Evolutionary conservation across 1,284 basidiomycete genomes (phyloP), one percentile per base, ranked within the genome.

Genomic region (Mycosarcoma mackinlayi): DNA sequence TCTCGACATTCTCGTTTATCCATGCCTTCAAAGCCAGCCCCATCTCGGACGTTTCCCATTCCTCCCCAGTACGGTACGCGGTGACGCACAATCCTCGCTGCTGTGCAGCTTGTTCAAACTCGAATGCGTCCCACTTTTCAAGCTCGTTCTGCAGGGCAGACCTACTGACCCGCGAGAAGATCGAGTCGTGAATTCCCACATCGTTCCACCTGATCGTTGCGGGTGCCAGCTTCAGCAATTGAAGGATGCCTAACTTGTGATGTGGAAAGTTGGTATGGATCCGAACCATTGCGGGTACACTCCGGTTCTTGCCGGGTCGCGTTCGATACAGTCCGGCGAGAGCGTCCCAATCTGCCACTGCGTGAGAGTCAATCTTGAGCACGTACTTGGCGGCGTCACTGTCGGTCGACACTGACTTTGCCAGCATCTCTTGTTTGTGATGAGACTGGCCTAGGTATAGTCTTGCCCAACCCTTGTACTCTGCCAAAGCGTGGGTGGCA

Each of bases 251-350:
- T n/a, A 67, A 34, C 19, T 67, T 67, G 50, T 67, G 64, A 37
- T 67, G 64, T 7, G 64, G 64, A 38, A 67, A 67, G 46, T 61
- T 67, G 45, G 58, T 67, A 24, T 67, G 64, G 21, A 67, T 57
- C 18, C 64, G 40, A 6, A 67, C 58, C 23, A 61, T 11, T 8
- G 39, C 53, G 1, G 37, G 18, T 1, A 53, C 40, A 5, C 23
- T 23, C 7, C 53, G n/a, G 5, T 11, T 7, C 3, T 37, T 11
- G 23, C 27, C 7, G 13, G 54, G 30, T 10, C 11, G 0, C 11
- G 62, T 59, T 6, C 38, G 45, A 25, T 67, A 67, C 0, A 67
- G 45, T 1, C 64, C 64, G 7, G 64, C 64, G 1, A 67, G 33
- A 11, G 27, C 18, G 34, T 67, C 64, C 64, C 64, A 67, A 9